These are phyloP conservation scores for Phytophthora cajani DNA, from an alignment of 352 stramenopile species.

Conservation along the genomic window DNA sequence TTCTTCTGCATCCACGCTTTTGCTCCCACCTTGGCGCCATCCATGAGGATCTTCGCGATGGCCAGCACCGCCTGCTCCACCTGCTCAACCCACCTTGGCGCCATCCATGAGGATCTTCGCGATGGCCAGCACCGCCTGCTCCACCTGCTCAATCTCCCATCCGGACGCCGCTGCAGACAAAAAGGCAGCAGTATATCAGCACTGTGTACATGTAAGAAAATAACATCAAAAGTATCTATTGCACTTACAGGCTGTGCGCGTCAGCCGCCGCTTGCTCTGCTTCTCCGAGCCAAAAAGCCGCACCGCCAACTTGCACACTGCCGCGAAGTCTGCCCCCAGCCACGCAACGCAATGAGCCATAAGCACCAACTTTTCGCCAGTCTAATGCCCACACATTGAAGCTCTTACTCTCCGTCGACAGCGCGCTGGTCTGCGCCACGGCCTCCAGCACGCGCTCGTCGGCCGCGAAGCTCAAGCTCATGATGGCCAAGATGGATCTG, in stretches of 20 bases:
- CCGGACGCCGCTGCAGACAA: conserved; percentile 51
- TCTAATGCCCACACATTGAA: not conserved
- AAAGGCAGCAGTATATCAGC: not conserved
- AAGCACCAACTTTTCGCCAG: not conserved
- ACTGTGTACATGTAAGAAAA: not conserved
- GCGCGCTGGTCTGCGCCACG: conserved; percentile 38
- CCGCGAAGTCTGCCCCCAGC: conserved; percentile 57
- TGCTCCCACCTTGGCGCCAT: conserved; percentile 59
- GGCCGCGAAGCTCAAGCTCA: conserved; percentile 54
- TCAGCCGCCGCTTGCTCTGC: conserved; percentile 65
- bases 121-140: conserved; percentile 62
- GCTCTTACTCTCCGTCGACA: conserved; percentile 53
- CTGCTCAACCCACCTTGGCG: conserved; percentile 44
- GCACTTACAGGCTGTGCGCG: conserved; percentile 62
- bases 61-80: conserved; percentile 65
- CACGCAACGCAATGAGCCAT: not conserved
- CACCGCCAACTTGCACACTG: conserved; percentile 59
- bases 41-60: conserved; percentile 80
- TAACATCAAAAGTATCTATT: not conserved
- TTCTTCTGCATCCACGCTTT: not conserved
- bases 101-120: conserved; percentile 82
- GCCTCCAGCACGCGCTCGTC: conserved; percentile 73
- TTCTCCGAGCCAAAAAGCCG: conserved; percentile 71
- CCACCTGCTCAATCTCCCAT: conserved; percentile 62
- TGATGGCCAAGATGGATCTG: conserved; percentile 28